Percentiles rank a stretch among this genome's conserved stretches.
Evolutionary conservation across 176 grass and related monocot genomes (phyloP).

Genomic region (Elymus sibiricus): DNA sequence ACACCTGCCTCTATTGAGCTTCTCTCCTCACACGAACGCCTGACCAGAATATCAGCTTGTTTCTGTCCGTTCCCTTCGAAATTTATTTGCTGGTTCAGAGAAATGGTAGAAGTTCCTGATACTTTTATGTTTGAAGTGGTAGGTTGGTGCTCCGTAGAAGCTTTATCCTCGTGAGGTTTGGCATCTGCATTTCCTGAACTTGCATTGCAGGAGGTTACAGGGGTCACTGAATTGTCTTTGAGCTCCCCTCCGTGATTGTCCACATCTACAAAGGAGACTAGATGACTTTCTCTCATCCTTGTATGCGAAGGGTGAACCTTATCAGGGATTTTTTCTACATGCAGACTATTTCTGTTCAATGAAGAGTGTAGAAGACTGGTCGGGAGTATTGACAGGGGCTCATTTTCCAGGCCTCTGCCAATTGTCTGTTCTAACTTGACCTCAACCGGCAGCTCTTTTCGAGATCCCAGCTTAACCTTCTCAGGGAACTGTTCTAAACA

Average conservation of each 20-base stretch:
- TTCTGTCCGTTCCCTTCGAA: conserved; percentile 1
- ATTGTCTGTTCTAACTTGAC: background rate
- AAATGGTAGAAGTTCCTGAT: conserved; percentile 22
- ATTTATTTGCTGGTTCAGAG: background rate
- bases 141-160: background rate
- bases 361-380: background rate
- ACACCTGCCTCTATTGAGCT: background rate
- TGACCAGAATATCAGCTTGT: conserved; percentile 7
- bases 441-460: background rate
- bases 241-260: background rate
- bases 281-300: background rate
- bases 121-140: conserved; percentile 27
- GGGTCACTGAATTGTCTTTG: background rate
- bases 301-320: background rate
- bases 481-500: background rate
- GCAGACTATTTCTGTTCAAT: background rate
- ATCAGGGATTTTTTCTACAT: background rate
- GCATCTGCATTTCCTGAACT: background rate
- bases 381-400: background rate
- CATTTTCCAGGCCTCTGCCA: background rate
- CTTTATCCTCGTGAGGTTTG: conserved; percentile 9
- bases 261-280: background rate
- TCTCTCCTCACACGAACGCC: background rate
- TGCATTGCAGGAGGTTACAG: conserved; percentile 4
- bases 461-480: background rate